phyloP scores from a whole-genome alignment of 192 early-diverging fungal species.

The Linnemannia elongata region DNA sequence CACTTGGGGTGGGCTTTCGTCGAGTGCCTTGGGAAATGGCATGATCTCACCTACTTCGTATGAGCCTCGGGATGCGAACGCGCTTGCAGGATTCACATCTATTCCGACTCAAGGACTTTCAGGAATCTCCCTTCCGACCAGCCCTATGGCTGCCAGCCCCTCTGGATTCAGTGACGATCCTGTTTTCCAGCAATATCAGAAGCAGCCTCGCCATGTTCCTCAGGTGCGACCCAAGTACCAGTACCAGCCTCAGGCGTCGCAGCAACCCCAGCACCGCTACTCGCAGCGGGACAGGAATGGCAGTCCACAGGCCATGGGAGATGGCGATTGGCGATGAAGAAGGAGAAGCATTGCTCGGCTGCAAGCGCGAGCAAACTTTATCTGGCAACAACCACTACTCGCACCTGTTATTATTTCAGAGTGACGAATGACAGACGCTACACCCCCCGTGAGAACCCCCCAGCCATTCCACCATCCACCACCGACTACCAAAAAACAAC shows the following conservation, averaged over 20 bases:
- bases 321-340: conserved; percentile 37
- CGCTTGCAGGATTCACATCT: conserved; percentile 18
- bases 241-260: conserved; percentile 3
- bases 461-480: background rate
- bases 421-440: background rate
- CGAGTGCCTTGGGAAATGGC: conserved; percentile 36
- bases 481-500: background rate
- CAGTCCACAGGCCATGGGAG: conserved; percentile 16
- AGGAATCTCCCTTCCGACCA: conserved; percentile 19
- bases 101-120: conserved; percentile 28
- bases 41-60: conserved; percentile 33
- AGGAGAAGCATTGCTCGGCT: background rate
- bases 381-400: background rate
- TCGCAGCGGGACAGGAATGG: conserved; percentile 2
- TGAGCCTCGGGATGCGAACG: conserved; percentile 19
- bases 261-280: conserved; percentile 14
- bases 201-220: conserved; percentile 11
- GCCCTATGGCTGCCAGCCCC: conserved; percentile 17
- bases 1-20: conserved; percentile 46
- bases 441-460: background rate
- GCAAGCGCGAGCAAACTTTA: background rate
- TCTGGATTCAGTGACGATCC: conserved; percentile 18
- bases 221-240: conserved; percentile 28
- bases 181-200: conserved; percentile 22
- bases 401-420: background rate